Conservation (phyloP, 116 monocot species). For the Iris pallida region DNA sequence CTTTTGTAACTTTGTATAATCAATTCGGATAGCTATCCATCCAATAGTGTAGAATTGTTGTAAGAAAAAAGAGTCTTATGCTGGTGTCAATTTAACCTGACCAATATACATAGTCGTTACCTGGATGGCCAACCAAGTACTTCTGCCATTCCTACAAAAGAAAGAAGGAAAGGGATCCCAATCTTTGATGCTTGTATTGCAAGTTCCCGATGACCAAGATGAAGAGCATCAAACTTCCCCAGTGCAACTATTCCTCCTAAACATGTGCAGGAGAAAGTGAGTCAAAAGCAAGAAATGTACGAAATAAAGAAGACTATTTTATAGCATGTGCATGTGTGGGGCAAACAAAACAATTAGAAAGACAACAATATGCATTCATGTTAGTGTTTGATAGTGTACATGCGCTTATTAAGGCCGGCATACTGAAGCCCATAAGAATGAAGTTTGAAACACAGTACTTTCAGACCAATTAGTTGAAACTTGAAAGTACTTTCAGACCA, state of each 20-base stretch:
- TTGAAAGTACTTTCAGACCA: no score
- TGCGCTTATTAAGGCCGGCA: background rate
- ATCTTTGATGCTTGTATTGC: slow-evolving; percentile 80
- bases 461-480: no score
- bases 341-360: background rate
- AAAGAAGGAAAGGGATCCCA: slow-evolving; percentile 87
- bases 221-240: slow-evolving; percentile 96
- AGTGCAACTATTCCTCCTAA: slow-evolving; percentile 93
- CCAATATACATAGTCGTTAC: slow-evolving; percentile 16
- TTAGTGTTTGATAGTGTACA: background rate
- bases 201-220: slow-evolving; percentile 87
- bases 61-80: no score
- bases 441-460: background rate
- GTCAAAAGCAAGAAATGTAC: background rate
- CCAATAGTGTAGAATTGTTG: no score
- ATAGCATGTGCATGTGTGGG: background rate
- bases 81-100: no score
- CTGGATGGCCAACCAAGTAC: slow-evolving; percentile 86
- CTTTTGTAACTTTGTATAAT: no score
- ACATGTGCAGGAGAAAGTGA: slow-evolving; percentile 9
- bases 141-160: slow-evolving; percentile 90
- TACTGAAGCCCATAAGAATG: background rate
- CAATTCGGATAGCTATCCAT: no score
- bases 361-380: background rate
- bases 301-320: background rate